phyloP scores from a whole-genome alignment of 257 asterid species.

The Euphrasia confusa region DNA sequence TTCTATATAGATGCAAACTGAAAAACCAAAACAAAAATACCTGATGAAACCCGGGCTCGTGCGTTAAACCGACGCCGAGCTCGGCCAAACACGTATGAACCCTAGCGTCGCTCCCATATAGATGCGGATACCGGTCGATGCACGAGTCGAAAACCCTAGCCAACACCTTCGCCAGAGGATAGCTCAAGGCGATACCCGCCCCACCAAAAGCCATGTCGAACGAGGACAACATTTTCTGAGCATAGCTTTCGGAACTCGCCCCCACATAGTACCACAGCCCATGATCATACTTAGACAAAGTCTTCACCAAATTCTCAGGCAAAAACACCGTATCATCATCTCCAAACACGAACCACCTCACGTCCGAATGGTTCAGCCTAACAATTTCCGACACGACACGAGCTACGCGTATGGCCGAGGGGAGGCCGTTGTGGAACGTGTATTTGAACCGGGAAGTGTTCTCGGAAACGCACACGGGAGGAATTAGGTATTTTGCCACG shows the following conservation, averaged over 20 bases:
- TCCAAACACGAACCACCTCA: constrained; percentile 87
- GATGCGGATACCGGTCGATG: constrained; percentile 53
- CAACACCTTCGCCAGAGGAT: constrained; percentile 60
- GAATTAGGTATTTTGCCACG: constrained; percentile 26
- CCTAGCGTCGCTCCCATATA: constrained; percentile 74
- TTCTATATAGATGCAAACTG: not conserved
- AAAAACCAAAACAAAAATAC: constrained; percentile 23
- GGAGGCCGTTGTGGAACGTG: constrained; percentile 50
- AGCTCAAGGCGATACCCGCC: constrained; percentile 89
- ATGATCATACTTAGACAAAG: constrained; percentile 72
- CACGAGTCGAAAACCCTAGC: constrained; percentile 67
- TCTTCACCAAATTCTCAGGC: constrained; percentile 72
- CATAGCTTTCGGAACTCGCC: constrained; percentile 53
- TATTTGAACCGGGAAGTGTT: constrained; percentile 64
- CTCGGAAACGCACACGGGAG: constrained; percentile 57
- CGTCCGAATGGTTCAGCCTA: constrained; percentile 44
- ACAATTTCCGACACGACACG: constrained; percentile 64
- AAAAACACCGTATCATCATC: constrained; percentile 83
- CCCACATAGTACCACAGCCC: constrained; percentile 76
- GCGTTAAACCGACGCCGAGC: constrained; percentile 69
- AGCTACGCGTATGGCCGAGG: constrained; percentile 73
- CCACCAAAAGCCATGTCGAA: constrained; percentile 85
- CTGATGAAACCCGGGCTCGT: constrained; percentile 93
- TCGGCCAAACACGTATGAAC: constrained; percentile 66
- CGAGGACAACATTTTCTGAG: constrained; percentile 53